Percentiles rank a stretch among this genome's conserved stretches.
These are phyloP conservation scores for Fomes fomentarius DNA, from an alignment of 1,284 basidiomycete genomes.

Conservation along the genomic window DNA sequence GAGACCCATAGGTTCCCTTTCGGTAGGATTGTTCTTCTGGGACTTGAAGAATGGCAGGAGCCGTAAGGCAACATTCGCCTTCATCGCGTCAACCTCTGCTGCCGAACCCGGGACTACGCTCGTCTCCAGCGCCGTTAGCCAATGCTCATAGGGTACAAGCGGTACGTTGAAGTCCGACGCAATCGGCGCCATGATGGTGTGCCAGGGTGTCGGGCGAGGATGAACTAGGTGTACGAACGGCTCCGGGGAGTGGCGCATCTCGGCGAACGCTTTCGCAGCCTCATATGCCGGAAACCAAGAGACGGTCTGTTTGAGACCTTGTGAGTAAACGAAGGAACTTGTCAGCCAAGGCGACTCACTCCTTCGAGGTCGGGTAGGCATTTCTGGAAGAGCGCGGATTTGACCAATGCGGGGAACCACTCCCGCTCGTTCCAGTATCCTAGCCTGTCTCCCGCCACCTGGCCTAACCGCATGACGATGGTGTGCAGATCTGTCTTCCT, in stretches of 20 bases:
- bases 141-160: constrained; percentile 28
- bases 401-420: constrained; percentile 48
- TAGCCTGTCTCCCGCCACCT: constrained; percentile 41
- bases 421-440: constrained; percentile 49
- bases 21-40: constrained; percentile 1
- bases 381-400: constrained; percentile 33
- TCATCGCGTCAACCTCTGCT: constrained; percentile 35
- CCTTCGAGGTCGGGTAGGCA: constrained; percentile 31
- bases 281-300: constrained; percentile 32
- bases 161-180: constrained; percentile 22
- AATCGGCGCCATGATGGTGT: constrained; percentile 22
- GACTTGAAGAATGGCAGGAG: constrained; percentile 34
- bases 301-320: constrained; percentile 12
- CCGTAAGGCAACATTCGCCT: constrained; percentile 34
- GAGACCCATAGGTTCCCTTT: constrained; percentile 21
- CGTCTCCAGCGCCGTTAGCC: constrained; percentile 24
- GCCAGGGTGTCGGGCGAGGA: constrained; percentile 28
- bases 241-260: constrained; percentile 24
- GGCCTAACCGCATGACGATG: constrained; percentile 45
- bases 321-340: neutral
- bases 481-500: constrained; percentile 30
- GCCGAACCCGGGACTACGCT: constrained; percentile 11
- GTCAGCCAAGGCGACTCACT: constrained; percentile 13
- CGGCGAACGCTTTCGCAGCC: constrained; percentile 28
- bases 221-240: constrained; percentile 34